A percentile compares a stretch with the other conserved stretches of the same genome.
phyloP scores from a whole-genome alignment of 352 stramenopile species.

The Globisporangium solare region DNA sequence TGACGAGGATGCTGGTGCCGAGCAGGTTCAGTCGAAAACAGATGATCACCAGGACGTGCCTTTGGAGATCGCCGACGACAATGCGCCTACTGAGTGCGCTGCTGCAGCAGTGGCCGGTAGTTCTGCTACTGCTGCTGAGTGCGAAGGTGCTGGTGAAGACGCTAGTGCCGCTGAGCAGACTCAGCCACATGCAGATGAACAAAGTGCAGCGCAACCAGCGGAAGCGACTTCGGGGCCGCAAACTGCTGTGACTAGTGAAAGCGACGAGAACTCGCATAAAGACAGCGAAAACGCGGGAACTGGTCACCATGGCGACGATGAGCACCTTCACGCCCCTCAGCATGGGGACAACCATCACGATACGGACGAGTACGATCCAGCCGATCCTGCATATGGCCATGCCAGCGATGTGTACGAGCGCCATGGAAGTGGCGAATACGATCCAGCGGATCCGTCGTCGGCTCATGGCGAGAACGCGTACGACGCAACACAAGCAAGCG shows the following conservation, averaged over 20 bases:
- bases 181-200: neutral
- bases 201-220: neutral
- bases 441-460: slow-evolving; percentile 9
- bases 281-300: neutral
- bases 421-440: slow-evolving; percentile 35
- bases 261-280: neutral
- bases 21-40: too few relatives aligned
- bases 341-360: slow-evolving; percentile 9
- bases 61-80: too few relatives aligned
- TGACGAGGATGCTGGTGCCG: neutral
- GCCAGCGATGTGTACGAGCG: neutral
- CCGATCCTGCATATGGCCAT: slow-evolving; percentile 12
- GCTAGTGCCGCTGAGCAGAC: neutral
- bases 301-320: neutral
- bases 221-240: neutral
- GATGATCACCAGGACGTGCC: too few relatives aligned
- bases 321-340: neutral
- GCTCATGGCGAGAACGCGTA: slow-evolving; percentile 13
- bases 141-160: neutral
- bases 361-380: slow-evolving; percentile 22
- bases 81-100: too few relatives aligned
- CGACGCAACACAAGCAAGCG: slow-evolving; percentile 21
- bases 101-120: too few relatives aligned
- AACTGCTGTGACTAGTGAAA: neutral
- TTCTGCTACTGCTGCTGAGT: neutral